Evolutionary conservation across 768 basidiomycete genomes (phyloP).

Genomic region (Mycena alexandri): DNA sequence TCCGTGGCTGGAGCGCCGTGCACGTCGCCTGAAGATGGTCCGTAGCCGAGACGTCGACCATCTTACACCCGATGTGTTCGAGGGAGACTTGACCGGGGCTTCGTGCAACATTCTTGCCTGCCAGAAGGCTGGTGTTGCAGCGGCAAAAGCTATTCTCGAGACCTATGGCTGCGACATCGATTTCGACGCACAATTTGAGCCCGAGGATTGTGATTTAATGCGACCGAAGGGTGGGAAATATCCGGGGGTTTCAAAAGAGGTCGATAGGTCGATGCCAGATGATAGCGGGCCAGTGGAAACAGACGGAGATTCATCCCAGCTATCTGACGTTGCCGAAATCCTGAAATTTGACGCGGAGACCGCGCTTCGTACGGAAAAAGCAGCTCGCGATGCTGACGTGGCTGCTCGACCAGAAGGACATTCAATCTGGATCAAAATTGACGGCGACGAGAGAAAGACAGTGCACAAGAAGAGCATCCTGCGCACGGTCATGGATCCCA

Average conservation of each 20-base stretch:
- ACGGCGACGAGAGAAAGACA: not conserved
- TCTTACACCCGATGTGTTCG: slow-evolving; percentile 13
- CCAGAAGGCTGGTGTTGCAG: no score
- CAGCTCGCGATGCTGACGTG: not conserved
- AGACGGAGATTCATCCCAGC: no score
- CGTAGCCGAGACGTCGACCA: slow-evolving; percentile 32
- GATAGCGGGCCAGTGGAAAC: not conserved
- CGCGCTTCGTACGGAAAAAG: not conserved
- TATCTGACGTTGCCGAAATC: not conserved
- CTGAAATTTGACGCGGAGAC: not conserved
- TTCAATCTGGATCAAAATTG: not conserved
- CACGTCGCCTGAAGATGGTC: slow-evolving; percentile 19
- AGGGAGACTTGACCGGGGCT: slow-evolving; percentile 10
- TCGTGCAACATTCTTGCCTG: slow-evolving; percentile 19
- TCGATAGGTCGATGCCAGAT: slow-evolving; percentile 27
- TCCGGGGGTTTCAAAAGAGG: slow-evolving; percentile 21
- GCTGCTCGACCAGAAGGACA: not conserved
- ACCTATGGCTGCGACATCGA: slow-evolving; percentile 10
- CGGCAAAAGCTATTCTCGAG: not conserved
- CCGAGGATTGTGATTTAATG: slow-evolving; percentile 13
- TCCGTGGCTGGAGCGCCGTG: slow-evolving; percentile 19
- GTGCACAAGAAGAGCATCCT: slow-evolving; percentile 21
- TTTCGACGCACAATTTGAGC: slow-evolving; percentile 3
- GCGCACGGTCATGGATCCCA: slow-evolving; percentile 23
- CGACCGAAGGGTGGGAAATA: slow-evolving; percentile 26